phyloP scores from a whole-genome alignment of 768 basidiomycete genomes.

The Mycena polygramma region DNA sequence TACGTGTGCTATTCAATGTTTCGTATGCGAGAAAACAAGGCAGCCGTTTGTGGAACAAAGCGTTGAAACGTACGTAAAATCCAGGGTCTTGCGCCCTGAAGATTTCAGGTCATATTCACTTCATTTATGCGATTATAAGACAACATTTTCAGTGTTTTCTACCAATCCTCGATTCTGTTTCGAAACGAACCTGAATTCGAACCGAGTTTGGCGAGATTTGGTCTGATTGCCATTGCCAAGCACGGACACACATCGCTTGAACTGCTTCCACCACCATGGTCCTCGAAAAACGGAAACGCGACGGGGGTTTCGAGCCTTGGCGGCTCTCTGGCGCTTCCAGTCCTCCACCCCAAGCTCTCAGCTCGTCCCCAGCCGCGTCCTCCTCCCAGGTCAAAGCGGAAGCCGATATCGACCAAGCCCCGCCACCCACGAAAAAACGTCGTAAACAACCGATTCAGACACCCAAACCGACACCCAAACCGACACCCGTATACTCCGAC shows the following conservation, averaged over 20 bases:
- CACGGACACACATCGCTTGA: not conserved
- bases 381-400: conserved; percentile 8
- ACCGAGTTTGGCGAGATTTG: not conserved
- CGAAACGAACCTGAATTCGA: not conserved
- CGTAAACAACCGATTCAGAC: conserved; percentile 31
- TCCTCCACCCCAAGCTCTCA: conserved; percentile 4
- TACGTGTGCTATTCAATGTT: not conserved
- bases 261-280: conserved; percentile 32
- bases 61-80: not conserved
- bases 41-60: not conserved
- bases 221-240: not conserved
- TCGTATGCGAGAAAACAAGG: not conserved
- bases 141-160: too few relatives aligned
- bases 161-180: too few relatives aligned
- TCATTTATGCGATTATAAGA: too few relatives aligned
- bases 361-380: conserved; percentile 12
- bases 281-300: conserved; percentile 45
- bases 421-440: conserved; percentile 37
- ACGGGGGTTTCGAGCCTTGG: conserved; percentile 45
- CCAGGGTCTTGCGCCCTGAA: not conserved
- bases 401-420: not conserved
- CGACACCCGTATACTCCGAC: conserved; percentile 19
- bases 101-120: not conserved
- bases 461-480: not conserved
- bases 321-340: conserved; percentile 16